Evolutionary conservation across 2,329 filamentous ascomycete genomes (phyloP), one percentile per base, ranked within the genome.

Genomic region (Scedosporium minutisporum): DNA sequence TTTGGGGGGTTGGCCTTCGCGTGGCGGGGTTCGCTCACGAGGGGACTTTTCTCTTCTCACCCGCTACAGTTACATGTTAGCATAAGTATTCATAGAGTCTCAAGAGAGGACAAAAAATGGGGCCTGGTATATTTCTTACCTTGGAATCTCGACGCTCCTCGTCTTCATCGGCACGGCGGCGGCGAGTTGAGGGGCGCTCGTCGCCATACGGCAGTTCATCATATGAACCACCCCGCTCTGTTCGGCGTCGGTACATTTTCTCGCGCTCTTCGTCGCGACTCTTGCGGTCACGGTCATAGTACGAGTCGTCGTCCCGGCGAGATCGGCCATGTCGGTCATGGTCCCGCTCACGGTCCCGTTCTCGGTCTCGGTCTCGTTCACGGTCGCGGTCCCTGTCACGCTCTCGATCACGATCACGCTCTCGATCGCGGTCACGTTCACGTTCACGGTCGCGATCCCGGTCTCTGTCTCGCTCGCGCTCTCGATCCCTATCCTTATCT

Each of bases 141-240:
- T 93, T 93, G 53, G 84, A 82, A 69, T 87, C 82, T 70, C 88
- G 86, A 62, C 83, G 82, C 68, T 86, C 85, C 69, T 92, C 91
- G 66, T 90, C 91, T 64, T 92, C 90, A 65, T 87, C 87, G 67
- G 91, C 86, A 64, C 92, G 86, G 65, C 93, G 86, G 71, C 91
- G 86, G 69, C 89, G 82, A 66, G 78, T 75, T 76, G 84, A 72
- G 76, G 89, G 77, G 68, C 82, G 78, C 74, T 88, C 79, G 73
- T 93, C 91, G 65, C 93, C 92, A 73, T 97, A 97, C 70, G 96
- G 93, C 64, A 97, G 83, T 73, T 96, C 92, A 70, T 96, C 92
- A 65, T 91, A 87, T 68, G 87, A 87, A 68, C 89, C 88, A 68
- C 88, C 85, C 53, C 91, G 88, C 70, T 92, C 91, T 65, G 75